Conservation (phyloP, 495 filamentous ascomycete species). For the Neurospora sp. region DNA sequence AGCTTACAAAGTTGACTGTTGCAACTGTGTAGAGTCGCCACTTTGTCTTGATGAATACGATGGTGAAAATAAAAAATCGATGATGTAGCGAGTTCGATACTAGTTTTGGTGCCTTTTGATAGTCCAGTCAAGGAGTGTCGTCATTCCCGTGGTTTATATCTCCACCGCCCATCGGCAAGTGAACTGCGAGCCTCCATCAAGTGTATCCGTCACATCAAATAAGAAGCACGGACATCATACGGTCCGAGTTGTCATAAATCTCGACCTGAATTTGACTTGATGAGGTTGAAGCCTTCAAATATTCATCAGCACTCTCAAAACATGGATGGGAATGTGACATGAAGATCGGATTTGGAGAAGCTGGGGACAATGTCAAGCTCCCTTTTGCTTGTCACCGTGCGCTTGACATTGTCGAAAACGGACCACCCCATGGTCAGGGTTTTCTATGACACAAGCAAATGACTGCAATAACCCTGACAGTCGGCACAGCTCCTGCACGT, state of each 20-base stretch:
- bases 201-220: background rate
- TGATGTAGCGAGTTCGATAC: background rate
- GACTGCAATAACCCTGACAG: background rate
- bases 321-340: background rate
- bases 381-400: background rate
- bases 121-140: background rate
- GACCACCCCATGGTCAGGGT: background rate
- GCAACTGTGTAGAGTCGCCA: background rate
- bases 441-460: background rate
- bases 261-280: background rate
- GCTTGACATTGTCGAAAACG: background rate
- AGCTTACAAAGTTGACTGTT: background rate
- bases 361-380: background rate
- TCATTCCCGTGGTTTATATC: background rate
- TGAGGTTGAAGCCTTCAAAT: background rate
- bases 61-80: background rate
- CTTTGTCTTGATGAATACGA: background rate
- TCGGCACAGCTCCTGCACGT: conserved; percentile 6
- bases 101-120: background rate
- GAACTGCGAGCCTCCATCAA: background rate
- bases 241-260: no score
- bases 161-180: background rate
- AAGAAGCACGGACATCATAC: background rate
- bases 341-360: background rate
- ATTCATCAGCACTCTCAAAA: no score